These are phyloP conservation scores for Bocquillonia castaneifolia DNA, from an alignment of 441 rosid species.

Conservation along the genomic window DNA sequence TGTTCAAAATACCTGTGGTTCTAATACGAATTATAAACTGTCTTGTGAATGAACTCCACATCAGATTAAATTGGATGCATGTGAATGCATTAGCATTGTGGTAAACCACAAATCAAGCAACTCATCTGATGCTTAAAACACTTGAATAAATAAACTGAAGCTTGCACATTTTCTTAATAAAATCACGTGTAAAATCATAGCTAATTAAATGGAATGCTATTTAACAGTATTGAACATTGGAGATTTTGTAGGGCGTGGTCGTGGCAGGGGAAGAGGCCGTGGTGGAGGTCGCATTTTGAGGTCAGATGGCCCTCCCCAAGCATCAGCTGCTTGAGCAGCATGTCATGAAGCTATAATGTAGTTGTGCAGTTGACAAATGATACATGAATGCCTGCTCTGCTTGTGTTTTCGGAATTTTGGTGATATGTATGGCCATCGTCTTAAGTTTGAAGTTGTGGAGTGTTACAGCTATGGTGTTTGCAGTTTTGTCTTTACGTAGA, in stretches of 20 bases:
- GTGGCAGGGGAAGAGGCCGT: conserved; percentile 11
- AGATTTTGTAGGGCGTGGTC: conserved; percentile 10
- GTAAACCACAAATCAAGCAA: neutral
- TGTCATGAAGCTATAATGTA: neutral
- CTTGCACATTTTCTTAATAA: neutral
- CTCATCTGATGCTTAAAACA: neutral
- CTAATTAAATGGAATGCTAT: neutral
- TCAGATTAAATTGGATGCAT: neutral
- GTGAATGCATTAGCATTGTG: neutral
- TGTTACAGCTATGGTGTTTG: neutral
- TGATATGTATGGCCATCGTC: neutral
- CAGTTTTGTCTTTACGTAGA: conserved; percentile 15
- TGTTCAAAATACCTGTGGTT: neutral
- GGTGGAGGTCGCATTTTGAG: conserved; percentile 12
- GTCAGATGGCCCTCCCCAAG: neutral
- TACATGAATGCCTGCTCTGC: conserved; percentile 13
- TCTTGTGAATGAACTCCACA: neutral
- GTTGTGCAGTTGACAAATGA: conserved; percentile 5
- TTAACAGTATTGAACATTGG: neutral
- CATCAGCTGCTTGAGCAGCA: conserved; percentile 8
- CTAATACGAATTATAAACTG: neutral
- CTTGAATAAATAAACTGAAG: neutral
- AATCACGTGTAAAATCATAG: neutral
- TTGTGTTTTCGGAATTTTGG: neutral
- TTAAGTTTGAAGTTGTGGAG: neutral